Conservation (phyloP, 2,329 filamentous ascomycete species). For the Ascomycota sp. region DNA sequence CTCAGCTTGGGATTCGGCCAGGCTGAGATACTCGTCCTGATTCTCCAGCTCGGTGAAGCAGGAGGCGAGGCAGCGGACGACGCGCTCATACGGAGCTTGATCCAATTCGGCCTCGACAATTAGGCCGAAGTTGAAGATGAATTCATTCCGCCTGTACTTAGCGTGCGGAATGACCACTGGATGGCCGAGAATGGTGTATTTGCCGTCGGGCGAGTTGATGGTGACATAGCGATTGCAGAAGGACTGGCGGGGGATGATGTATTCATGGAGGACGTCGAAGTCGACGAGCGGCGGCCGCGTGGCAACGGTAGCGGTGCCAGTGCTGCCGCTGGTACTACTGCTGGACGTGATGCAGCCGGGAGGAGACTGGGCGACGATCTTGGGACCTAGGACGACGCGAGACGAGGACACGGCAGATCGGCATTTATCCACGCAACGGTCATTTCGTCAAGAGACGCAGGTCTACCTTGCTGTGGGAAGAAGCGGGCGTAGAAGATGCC, state of each 20-base stretch:
- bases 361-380: slow-evolving; percentile 38
- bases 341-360: slow-evolving; percentile 35
- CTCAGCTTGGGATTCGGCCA: slow-evolving; percentile 21
- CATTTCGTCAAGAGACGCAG: too few species aligned
- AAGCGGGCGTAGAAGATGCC: slow-evolving; percentile 51
- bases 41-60: slow-evolving; percentile 80
- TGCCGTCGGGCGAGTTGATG: slow-evolving; percentile 45
- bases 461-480: slow-evolving; percentile 37
- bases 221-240: slow-evolving; percentile 84
- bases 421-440: too few species aligned
- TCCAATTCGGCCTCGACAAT: slow-evolving; percentile 47
- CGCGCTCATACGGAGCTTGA: slow-evolving; percentile 58
- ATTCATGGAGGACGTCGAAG: slow-evolving; percentile 70
- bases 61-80: slow-evolving; percentile 65
- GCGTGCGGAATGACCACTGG: slow-evolving; percentile 69
- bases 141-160: slow-evolving; percentile 77
- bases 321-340: slow-evolving; percentile 8
- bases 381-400: slow-evolving; percentile 23
- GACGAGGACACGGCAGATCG: too few species aligned
- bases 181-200: slow-evolving; percentile 63
- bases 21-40: slow-evolving; percentile 63
- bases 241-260: slow-evolving; percentile 83
- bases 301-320: too few species aligned
- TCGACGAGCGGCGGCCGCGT: slow-evolving; percentile 43
- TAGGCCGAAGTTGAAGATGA: slow-evolving; percentile 94